Evolutionary conservation across 495 filamentous ascomycete species (phyloP).

Genomic region (Aspergillus panamensis): DNA sequence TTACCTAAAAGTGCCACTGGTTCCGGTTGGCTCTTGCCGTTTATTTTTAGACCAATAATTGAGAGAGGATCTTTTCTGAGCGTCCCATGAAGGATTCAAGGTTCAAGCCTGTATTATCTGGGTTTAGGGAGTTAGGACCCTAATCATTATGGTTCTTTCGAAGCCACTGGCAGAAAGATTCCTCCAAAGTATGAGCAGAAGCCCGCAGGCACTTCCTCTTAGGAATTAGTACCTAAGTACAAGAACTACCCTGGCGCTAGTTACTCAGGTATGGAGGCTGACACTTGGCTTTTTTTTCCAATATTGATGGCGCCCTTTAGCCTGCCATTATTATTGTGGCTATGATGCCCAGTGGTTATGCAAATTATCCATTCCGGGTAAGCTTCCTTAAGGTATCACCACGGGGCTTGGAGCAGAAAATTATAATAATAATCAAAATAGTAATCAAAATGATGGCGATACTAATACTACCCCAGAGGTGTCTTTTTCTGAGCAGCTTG

Average conservation of each 20-base stretch:
- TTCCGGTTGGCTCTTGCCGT: slow-evolving; percentile 19
- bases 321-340: neutral
- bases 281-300: slow-evolving; percentile 14
- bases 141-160: neutral
- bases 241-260: slow-evolving; percentile 1
- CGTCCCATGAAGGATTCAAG: neutral
- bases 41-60: slow-evolving; percentile 15
- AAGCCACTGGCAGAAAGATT: neutral
- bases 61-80: neutral
- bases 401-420: too few species aligned
- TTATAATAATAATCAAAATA: neutral
- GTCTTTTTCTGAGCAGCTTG: neutral
- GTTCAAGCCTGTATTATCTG: neutral
- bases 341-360: neutral
- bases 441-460: too few species aligned
- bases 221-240: neutral
- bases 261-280: slow-evolving; percentile 5
- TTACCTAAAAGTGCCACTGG: slow-evolving; percentile 3
- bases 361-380: neutral
- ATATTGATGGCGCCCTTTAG: slow-evolving; percentile 12
- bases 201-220: too few species aligned
- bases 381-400: too few species aligned
- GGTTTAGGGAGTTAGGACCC: neutral
- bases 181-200: neutral
- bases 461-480: too few species aligned